A percentile compares a stretch with the other conserved stretches of the same genome.
phyloP scores from a whole-genome alignment of 1,284 basidiomycete genomes.

The Pseudozyma flocculosa region DNA sequence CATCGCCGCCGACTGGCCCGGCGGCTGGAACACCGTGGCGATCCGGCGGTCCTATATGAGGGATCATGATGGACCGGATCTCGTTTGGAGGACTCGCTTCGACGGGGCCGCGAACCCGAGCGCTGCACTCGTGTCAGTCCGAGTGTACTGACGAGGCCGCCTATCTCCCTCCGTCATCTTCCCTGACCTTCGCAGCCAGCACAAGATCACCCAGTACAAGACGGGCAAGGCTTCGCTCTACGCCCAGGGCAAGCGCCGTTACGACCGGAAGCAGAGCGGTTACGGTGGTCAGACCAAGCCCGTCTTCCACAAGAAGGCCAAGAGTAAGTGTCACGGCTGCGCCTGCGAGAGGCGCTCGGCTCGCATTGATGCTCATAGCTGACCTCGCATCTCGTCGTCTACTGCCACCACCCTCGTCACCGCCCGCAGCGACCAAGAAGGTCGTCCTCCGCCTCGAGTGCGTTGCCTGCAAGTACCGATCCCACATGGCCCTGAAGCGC shows the following conservation, averaged over 20 bases:
- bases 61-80: too few species aligned
- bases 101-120: too few species aligned
- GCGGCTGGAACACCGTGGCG: too few species aligned
- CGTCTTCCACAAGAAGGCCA: constrained; percentile 97
- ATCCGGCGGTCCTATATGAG: too few species aligned
- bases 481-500: constrained; percentile 81
- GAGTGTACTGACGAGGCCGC: too few species aligned
- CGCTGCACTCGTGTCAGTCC: too few species aligned
- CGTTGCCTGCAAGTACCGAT: constrained; percentile 92
- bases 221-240: constrained; percentile 58
- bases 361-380: too few species aligned
- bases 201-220: constrained; percentile 60
- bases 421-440: constrained; percentile 85
- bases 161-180: background rate
- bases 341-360: too few species aligned
- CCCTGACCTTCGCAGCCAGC: constrained; percentile 32
- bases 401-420: too few species aligned
- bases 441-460: constrained; percentile 96
- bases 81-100: too few species aligned
- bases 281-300: constrained; percentile 99
- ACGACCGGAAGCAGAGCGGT: constrained; percentile 94
- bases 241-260: constrained; percentile 99
- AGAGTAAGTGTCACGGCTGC: constrained; percentile 45
- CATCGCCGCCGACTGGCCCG: too few species aligned
- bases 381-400: too few species aligned